Base-by-base conservation (phyloP, 352 stramenopile genomes). In the Peronospora farinosa region DNA sequence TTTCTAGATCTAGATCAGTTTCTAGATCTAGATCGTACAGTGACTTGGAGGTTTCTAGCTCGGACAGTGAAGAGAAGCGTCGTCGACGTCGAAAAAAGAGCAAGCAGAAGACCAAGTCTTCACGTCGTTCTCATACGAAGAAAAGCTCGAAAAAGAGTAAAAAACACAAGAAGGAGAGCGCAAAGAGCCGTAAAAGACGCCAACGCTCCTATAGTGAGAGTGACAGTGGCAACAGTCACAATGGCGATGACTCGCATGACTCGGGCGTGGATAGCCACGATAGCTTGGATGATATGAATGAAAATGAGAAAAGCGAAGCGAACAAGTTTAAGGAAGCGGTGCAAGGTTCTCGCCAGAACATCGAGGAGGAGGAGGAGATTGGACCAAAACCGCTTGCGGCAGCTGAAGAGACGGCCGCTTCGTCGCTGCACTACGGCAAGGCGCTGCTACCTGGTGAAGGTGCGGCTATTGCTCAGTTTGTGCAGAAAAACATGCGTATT, bases 401-500 rank as follows among this genome's bases (percentile, higher is more conserved):
- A 30, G 56, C 69, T 16, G 70, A 78, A 42, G 69, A 79, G 19
- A 53, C 63, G 8, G 75, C 69, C 19, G 72, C 62, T 36, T 68
- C 73, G 40, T 73, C 63, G 13, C 59, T 86, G 40, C 74, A 94
- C 41, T 98, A 98, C 60, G 95, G 95, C 53, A 92, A 92, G 39
- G 90, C 93, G 15, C 61, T 98, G 36, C 66, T 96, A 5, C 93
- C 94, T 16, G 96, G 96, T 51, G 89, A 97, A 74, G 91, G 91
- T 38, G 86, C 80, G 27, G 96, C 95, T 36, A 97, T 99, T 54
- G 96, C 96, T 11, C 86, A 97, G 65, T 99, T 97, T 61, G 96
- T 99, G 16, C 95, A 99, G 72, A 97, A 98, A 63, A 98, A 98
- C 63, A 96, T 99, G 72, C 95, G 96, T 36, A 98, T 99, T 54